phyloP scores from a whole-genome alignment of 257 asterid species.

The Primulina tabacum region DNA sequence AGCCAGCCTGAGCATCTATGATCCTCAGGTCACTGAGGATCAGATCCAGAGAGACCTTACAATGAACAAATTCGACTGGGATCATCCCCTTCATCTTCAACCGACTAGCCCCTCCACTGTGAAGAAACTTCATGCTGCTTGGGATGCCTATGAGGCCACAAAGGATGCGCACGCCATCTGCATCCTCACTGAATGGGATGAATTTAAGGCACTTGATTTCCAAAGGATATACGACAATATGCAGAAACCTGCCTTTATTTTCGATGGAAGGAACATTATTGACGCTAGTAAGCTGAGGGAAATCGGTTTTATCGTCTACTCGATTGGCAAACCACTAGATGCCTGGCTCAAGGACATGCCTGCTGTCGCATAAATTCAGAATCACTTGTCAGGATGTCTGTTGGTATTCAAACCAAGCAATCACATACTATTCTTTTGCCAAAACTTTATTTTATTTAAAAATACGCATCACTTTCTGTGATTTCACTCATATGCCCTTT shows the following conservation, averaged over 20 bases:
- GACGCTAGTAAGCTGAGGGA: conserved; percentile 67
- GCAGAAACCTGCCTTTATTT: conserved; percentile 86
- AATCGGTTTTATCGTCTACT: conserved; percentile 77
- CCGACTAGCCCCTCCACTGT: conserved; percentile 80
- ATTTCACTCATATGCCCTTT: conserved; percentile 26
- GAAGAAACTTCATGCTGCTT: conserved; percentile 59
- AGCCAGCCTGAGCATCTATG: conserved; percentile 75
- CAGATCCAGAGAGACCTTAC: conserved; percentile 87
- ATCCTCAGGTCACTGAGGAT: conserved; percentile 81
- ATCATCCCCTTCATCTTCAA: conserved; percentile 87
- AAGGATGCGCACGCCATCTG: conserved; percentile 80
- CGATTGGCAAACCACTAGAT: conserved; percentile 86
- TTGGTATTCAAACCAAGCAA: conserved; percentile 22
- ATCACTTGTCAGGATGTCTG: conserved; percentile 15
- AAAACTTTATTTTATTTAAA: conserved; percentile 30
- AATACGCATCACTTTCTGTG: conserved; percentile 31
- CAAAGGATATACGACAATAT: conserved; percentile 71
- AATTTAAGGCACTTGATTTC: conserved; percentile 76
- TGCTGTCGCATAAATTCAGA: conserved; percentile 52
- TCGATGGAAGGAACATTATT: conserved; percentile 76
- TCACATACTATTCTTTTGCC: conserved; percentile 30
- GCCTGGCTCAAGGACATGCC: conserved; percentile 96
- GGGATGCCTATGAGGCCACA: conserved; percentile 76
- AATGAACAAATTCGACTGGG: conserved; percentile 86
- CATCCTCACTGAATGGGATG: conserved; percentile 90